Evolutionary conservation across 495 filamentous ascomycete species (phyloP), one percentile per base, ranked within the genome.

Genomic region (Penicillium angulare): DNA sequence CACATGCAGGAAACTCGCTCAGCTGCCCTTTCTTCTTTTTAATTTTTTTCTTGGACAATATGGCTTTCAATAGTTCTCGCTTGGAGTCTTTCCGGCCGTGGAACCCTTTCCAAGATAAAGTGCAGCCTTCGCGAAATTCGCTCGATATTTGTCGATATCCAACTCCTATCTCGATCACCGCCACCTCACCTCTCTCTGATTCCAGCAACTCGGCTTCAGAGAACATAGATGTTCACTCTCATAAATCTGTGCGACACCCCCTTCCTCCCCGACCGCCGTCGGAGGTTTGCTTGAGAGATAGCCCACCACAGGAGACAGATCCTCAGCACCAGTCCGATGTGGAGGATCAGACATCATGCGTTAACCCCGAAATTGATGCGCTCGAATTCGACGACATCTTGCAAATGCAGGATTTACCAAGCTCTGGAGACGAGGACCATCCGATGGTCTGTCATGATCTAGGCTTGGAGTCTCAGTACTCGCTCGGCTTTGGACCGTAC

Each of bases 141-240:
- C 18, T 40, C 42, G 38, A 39, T 26, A 34, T 40, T 49, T 54
- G 12, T 49, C 57, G 50, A 5, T 60, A 59, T 17, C 57, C 35
- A 45, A 60, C 49, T 53, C 56, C 56, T 27, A 26, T 59, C 38
- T 59, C 48, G 2, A 54, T 57, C 27, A 42, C 50, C 26, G 9
- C 43, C 23, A 61, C 39, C 6, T 32, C 49, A 5, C 36, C 43
- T 39, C 23, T 13, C 36, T 58, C 41, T 2, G 50, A 48, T 48
- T 33, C 34, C 36, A 49, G 18, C 18, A 15, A 47, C 44, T 13
- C 6, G 2, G n/a, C n/a, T 9, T 13, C 35, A 42, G 35, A 47
- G 24, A 15, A 7, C 31, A 24, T 7, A 9, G 23, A 1, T 12
- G 17, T 17, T 13, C 20, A n/a, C 16, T 12, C 36, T 35, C 31